A percentile compares a stretch with the other conserved stretches of the same genome.
These are phyloP conservation scores for Drechmeria coniospora DNA, from an alignment of 2,329 filamentous ascomycete species.

Conservation along the genomic window DNA sequence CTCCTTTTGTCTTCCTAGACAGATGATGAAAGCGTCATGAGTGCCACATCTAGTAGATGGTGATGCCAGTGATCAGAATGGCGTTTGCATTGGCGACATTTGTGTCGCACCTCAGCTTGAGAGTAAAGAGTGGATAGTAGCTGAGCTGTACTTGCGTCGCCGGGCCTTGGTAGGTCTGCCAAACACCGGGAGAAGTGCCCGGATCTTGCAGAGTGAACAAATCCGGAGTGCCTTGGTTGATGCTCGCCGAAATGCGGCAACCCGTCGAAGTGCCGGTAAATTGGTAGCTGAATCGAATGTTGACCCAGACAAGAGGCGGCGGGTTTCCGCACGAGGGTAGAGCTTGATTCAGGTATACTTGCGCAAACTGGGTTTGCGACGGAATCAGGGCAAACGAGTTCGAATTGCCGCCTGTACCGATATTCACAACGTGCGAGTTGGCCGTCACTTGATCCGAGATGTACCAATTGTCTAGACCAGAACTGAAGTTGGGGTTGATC, in stretches of 20 bases:
- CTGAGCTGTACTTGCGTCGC: conserved; percentile 2
- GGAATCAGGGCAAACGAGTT: conserved; percentile 5
- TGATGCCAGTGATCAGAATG: background rate
- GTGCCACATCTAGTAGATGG: background rate
- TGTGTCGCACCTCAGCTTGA: conserved; percentile 4
- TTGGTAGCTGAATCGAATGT: conserved; percentile 3
- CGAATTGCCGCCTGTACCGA: background rate
- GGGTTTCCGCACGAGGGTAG: conserved; percentile 3
- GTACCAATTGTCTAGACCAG: conserved; percentile 2
- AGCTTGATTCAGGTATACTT: conserved; percentile 5
- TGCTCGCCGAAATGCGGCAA: conserved; percentile 3
- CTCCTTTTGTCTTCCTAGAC: too few species aligned
- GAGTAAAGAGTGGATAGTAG: conserved; percentile 4
- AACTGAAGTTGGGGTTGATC: conserved; percentile 3
- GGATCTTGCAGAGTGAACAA: conserved; percentile 3
- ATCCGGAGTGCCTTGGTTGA: conserved; percentile 2
- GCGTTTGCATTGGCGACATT: background rate
- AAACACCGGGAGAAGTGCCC: conserved; percentile 2
- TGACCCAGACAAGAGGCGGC: conserved; percentile 4
- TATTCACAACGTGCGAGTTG: conserved; percentile 1
- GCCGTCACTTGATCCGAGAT: conserved; percentile 6
- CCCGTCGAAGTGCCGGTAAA: conserved; percentile 4
- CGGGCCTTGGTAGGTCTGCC: conserved; percentile 3
- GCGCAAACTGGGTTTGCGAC: conserved; percentile 3
- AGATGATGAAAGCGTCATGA: too few species aligned